A percentile compares a stretch with the other conserved stretches of the same genome.
phyloP scores from a whole-genome alignment of 2,329 filamentous ascomycete genomes.

The Magnaporthales sp. region DNA sequence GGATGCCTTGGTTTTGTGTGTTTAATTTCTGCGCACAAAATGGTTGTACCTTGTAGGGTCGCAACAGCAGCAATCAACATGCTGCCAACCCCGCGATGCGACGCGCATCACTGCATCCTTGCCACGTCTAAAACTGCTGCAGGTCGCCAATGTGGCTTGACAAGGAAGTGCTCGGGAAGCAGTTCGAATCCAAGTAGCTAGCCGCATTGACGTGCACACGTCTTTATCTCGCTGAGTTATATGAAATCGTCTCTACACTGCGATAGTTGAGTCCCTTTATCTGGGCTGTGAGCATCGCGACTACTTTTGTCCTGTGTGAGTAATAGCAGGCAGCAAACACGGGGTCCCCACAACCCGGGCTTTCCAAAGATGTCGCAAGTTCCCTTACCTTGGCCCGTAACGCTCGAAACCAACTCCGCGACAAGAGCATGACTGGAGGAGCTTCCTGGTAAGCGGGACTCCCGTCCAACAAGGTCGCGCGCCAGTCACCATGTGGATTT shows the following conservation, averaged over 20 bases:
- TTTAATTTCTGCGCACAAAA: neutral
- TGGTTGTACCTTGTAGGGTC: neutral
- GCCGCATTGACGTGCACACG: neutral
- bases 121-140: neutral
- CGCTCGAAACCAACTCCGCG: neutral
- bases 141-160: neutral
- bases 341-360: neutral
- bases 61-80: neutral
- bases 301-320: neutral
- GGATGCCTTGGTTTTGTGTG: neutral
- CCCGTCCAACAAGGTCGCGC: neutral
- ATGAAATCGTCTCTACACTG: too few species aligned
- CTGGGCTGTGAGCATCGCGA: too few species aligned
- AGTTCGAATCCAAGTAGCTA: neutral
- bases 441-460: neutral
- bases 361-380: neutral
- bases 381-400: neutral
- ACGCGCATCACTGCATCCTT: neutral
- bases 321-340: neutral
- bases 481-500: neutral
- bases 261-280: too few species aligned
- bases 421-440: neutral
- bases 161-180: neutral
- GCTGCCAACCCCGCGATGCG: neutral
- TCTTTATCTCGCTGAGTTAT: neutral